Base-by-base conservation (phyloP, 305 asterid genomes). In the Fraxinus dipetala region DNA sequence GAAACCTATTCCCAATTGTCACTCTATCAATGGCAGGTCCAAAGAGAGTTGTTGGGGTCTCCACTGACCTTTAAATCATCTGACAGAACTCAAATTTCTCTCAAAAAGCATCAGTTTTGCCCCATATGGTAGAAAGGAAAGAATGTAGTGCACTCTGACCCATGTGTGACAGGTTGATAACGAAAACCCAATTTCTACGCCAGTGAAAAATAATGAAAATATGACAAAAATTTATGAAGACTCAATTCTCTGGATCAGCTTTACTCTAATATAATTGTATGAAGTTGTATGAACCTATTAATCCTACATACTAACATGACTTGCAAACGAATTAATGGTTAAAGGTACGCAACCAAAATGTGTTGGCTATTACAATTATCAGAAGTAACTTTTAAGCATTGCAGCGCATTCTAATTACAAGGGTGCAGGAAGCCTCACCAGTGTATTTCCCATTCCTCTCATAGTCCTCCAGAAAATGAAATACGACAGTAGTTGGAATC, bases 391-490 rank as follows among this genome's bases (percentile, higher is more conserved):
- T 14, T 72, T 76, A 45, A 79, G 54, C n/a, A 43, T 11, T 11
- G 36, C 54, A 72, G 14, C 24, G 61, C 81, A 78, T 34, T 51
- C 13, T 83, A 30, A 75, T 24, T 83, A 77, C 83, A 76, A 65
- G n/a, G 54, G 63, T 67, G 83, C 82, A 74, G 80, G 85, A 78
- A 76, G 14, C 14, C 93, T 89, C 48, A 96, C 99, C 99, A 30
- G 97, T 94, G 91, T 96, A 93, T 85, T 89, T 94, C 88, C 95
- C 98, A 80, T 96, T 91, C 89, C 91, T 94, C 89, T 90, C 90
- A 75, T 93, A 96, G 89, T 96, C 99, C 84, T 96, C 98, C 85
- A 96, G 96, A 87, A 96, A 96, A 93, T 96, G 99, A 83, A 98
- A 92, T 61, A 96, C 98, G 78, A 96, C 99, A 9, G 92, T 93